Conservation (phyloP, 164 flowering plant species). For the Malania oleifera region DNA sequence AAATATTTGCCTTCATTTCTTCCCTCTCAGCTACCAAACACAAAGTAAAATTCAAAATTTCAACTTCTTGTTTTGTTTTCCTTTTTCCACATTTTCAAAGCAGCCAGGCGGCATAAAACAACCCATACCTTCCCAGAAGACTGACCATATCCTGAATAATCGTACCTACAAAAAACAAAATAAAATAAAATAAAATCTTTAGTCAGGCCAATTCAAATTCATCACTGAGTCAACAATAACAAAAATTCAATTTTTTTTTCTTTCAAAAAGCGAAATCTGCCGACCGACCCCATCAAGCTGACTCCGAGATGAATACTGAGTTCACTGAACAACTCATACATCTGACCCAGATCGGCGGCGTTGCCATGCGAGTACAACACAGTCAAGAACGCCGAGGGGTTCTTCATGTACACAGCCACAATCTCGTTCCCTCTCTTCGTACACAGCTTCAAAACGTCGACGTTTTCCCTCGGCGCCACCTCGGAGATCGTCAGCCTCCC, state of each 20-base stretch:
- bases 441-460: constrained; percentile 57
- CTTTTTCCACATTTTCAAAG: not conserved
- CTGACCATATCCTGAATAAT: constrained; percentile 86
- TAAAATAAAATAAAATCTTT: not conserved
- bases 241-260: not conserved
- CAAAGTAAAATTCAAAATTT: not conserved
- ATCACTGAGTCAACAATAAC: not conserved
- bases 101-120: constrained; percentile 6
- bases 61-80: not conserved
- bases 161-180: constrained; percentile 50
- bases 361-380: constrained; percentile 85
- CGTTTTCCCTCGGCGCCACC: constrained; percentile 50
- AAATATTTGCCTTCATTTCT: not conserved
- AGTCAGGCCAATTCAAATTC: not conserved
- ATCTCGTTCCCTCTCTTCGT: constrained; percentile 73
- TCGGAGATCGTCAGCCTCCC: constrained; percentile 52
- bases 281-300: constrained; percentile 73
- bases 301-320: constrained; percentile 77
- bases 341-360: constrained; percentile 94
- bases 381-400: constrained; percentile 63
- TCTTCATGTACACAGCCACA: constrained; percentile 60
- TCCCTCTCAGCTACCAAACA: not conserved
- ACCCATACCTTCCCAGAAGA: constrained; percentile 81
- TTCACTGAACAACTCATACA: constrained; percentile 70
- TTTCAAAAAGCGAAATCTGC: not conserved